Conservation (phyloP, 129 eudicot species). For the Flaveria bidentis region DNA sequence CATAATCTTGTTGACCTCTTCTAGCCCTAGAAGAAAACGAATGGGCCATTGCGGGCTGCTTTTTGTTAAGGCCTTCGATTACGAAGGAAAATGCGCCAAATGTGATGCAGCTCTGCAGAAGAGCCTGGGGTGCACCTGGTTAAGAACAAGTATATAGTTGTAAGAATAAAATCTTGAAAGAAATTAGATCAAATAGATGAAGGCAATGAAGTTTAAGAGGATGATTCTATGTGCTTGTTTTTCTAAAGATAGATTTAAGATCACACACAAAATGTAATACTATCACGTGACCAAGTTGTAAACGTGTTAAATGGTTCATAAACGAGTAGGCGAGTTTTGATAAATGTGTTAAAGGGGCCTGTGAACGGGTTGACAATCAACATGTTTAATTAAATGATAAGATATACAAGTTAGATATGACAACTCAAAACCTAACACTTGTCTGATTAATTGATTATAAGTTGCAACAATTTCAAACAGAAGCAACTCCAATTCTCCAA, state of each 20-base stretch:
- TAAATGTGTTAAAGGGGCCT: background rate
- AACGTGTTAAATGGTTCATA: background rate
- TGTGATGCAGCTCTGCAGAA: constrained; percentile 80
- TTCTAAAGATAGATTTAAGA: background rate
- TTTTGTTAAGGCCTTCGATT: constrained; percentile 84
- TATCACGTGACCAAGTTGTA: background rate
- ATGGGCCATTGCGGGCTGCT: constrained; percentile 80
- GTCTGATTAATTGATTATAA: background rate
- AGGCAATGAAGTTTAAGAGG: background rate
- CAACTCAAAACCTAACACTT: background rate
- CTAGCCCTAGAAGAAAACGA: constrained; percentile 31
- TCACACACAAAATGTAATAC: background rate
- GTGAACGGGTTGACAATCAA: no score
- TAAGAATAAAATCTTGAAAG: background rate
- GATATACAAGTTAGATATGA: background rate
- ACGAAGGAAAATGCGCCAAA: constrained; percentile 87
- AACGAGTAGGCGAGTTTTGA: background rate
- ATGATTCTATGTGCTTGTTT: background rate
- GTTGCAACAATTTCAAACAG: background rate
- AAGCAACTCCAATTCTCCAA: background rate
- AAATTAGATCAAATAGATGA: background rate
- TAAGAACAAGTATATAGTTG: background rate
- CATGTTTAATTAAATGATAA: background rate
- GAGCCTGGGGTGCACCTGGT: constrained; percentile 83
- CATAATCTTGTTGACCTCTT: constrained; percentile 31